A percentile compares a stretch with the other conserved stretches of the same genome.
These are phyloP conservation scores for Trametes villosa DNA, from an alignment of 768 basidiomycete genomes.

Conservation along the genomic window DNA sequence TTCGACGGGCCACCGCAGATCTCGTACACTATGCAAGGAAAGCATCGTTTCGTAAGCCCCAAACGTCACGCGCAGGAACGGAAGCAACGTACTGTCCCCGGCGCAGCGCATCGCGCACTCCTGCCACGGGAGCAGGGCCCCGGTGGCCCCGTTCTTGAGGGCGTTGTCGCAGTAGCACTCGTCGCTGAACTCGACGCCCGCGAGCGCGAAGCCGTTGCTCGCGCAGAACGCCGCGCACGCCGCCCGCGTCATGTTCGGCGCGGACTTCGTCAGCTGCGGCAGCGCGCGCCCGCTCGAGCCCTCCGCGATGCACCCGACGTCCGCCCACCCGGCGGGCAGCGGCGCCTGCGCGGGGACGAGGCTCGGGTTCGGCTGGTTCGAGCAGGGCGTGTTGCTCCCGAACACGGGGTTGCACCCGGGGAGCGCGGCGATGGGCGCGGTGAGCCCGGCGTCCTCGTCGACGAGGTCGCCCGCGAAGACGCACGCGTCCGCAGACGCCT, in stretches of 20 bases:
- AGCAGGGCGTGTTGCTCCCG: conserved; percentile 13
- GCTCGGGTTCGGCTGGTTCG: conserved; percentile 9
- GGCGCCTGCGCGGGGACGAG: conserved; percentile 19
- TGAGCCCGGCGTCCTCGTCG: conserved; percentile 24
- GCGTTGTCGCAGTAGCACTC: conserved; percentile 34
- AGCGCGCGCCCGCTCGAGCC: conserved; percentile 31
- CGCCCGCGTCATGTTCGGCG: conserved; percentile 28
- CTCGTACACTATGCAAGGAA: conserved; percentile 8
- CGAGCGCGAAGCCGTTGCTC: conserved; percentile 31
- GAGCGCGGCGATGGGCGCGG: conserved; percentile 22
- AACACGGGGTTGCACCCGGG: conserved; percentile 32
- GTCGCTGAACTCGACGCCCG: conserved; percentile 34
- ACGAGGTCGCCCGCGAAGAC: conserved; percentile 23
- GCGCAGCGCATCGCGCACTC: conserved; percentile 29
- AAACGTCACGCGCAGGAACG: neutral
- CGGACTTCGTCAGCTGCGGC: conserved; percentile 22
- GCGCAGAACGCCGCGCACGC: conserved; percentile 30
- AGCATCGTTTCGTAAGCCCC: neutral
- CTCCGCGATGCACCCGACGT: conserved; percentile 31
- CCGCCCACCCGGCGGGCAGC: conserved; percentile 27
- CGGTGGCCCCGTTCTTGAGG: conserved; percentile 29
- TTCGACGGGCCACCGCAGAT: conserved; percentile 14
- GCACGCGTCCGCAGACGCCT: conserved; percentile 25
- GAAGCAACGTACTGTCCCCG: conserved; percentile 24
- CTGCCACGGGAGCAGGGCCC: conserved; percentile 15